Percentiles rank a stretch among this genome's conserved stretches.
These are phyloP conservation scores for Gossypium australe DNA, from an alignment of 345 rosid genomes.

Conservation along the genomic window DNA sequence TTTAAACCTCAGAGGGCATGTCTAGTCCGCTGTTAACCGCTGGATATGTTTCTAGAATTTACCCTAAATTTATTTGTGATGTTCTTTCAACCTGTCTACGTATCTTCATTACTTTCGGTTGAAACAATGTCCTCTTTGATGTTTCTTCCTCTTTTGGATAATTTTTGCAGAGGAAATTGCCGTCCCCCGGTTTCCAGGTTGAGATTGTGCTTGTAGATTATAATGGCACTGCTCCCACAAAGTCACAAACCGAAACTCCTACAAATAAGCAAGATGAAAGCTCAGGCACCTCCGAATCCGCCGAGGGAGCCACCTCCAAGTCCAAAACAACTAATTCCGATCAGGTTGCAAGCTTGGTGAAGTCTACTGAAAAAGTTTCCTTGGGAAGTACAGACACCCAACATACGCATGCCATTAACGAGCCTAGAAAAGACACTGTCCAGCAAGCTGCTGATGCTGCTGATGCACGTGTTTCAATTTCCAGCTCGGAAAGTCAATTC, in stretches of 20 bases:
- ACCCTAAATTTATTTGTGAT: background rate
- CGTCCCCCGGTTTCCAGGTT: constrained; percentile 78
- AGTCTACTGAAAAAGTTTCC: constrained; percentile 44
- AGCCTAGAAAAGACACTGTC: constrained; percentile 14
- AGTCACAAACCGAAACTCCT: constrained; percentile 26
- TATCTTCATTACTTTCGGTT: background rate
- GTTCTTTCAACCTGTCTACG: background rate
- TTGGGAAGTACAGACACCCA: constrained; percentile 30
- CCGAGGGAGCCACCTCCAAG: constrained; percentile 24
- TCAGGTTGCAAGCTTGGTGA: constrained; percentile 36
- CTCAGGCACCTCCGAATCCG: constrained; percentile 28
- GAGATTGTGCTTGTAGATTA: constrained; percentile 65
- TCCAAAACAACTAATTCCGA: constrained; percentile 31
- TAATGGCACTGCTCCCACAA: constrained; percentile 25
- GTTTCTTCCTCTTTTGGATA: background rate
- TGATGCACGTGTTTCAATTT: constrained; percentile 11
- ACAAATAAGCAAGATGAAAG: constrained; percentile 37
- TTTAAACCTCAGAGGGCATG: background rate
- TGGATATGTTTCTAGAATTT: constrained; percentile 1
- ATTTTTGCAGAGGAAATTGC: constrained; percentile 64
- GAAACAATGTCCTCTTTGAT: background rate
- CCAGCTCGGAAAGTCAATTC: constrained; percentile 46
- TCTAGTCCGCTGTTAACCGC: no score
- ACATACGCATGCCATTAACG: constrained; percentile 5
- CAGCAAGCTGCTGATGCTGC: background rate